Conservation (phyloP, 192 early-diverging fungal genomes). For the Dispira parvispora region DNA sequence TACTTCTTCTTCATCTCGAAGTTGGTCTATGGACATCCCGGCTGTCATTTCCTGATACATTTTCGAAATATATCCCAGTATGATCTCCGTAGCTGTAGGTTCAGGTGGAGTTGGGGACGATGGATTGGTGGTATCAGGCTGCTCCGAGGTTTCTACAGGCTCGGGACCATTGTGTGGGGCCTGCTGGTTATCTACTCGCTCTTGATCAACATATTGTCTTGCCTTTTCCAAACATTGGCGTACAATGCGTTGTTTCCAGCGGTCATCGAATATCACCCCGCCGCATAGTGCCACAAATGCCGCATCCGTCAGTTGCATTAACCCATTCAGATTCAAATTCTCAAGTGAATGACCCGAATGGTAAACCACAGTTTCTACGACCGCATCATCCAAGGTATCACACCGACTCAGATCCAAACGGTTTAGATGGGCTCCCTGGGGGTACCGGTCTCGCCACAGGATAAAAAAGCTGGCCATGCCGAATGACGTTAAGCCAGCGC, state of each 20-base stretch:
- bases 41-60: background rate
- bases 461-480: background rate
- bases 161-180: background rate
- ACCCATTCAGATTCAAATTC: conserved; percentile 45
- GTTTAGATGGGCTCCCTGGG: conserved; percentile 15
- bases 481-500: conserved; percentile 26
- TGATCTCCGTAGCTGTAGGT: no score
- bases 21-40: background rate
- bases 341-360: conserved; percentile 40
- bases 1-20: background rate
- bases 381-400: conserved; percentile 41
- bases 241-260: background rate
- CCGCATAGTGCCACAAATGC: conserved; percentile 35
- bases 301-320: conserved; percentile 42
- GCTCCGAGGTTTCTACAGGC: background rate
- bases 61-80: background rate
- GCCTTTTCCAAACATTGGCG: background rate
- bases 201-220: background rate
- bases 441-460: background rate
- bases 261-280: background rate
- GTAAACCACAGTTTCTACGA: conserved; percentile 32
- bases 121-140: background rate
- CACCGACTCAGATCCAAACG: conserved; percentile 45
- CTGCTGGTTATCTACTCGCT: background rate
- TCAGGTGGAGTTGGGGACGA: background rate